Base-by-base conservation (phyloP, 2,329 filamentous ascomycete species). In the Torrubiellomyces zombiae region DNA sequence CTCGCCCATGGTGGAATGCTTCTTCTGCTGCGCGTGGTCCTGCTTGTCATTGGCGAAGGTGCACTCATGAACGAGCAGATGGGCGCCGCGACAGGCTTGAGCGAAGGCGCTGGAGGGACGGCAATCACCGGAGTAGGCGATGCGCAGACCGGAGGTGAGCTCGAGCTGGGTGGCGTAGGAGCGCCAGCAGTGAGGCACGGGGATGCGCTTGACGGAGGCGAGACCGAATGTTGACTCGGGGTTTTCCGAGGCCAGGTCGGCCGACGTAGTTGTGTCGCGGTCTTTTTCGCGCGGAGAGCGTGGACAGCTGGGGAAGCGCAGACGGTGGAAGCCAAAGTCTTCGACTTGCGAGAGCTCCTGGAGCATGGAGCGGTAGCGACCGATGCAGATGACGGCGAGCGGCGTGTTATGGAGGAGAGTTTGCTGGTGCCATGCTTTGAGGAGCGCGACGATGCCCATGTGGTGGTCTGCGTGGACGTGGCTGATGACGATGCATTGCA, bases 381-480 rank as follows among this genome's bases (percentile, higher is more conserved):
- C 37, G 29, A 82, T 69, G 7, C 79, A 79, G 10, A 79, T 66
- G 18, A 95, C 52, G 24, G 67, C 59, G 7, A 91, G 60, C 22
- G 56, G 60, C 30, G 39, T 47, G 5, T 41, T 54, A 23, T 32
- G 38, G 7, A 21, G 23, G 9, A 53, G 32, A 20, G 53, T 63
- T 33, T 52, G 55, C 21, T 72, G 62, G 27, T 80, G 71, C 80
- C 83, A 93, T 5, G 78, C 79, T 40, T 68, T 74, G 41, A 95
- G 69, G n/a, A 95, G 57, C 5, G 73, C 67, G n/a, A 69, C 62
- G 1, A 73, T 79, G 15, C 89, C 89, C 12, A 98, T 65, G 44
- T 95, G 89, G 51, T 98, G 89, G 52, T 98, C 89, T 4, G 89
- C 89, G 49, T 98, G 89, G 33, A 92, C 59, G 53, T 98, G 89